Conservation (phyloP, 345 rosid genomes). For the Mangifera indica region DNA sequence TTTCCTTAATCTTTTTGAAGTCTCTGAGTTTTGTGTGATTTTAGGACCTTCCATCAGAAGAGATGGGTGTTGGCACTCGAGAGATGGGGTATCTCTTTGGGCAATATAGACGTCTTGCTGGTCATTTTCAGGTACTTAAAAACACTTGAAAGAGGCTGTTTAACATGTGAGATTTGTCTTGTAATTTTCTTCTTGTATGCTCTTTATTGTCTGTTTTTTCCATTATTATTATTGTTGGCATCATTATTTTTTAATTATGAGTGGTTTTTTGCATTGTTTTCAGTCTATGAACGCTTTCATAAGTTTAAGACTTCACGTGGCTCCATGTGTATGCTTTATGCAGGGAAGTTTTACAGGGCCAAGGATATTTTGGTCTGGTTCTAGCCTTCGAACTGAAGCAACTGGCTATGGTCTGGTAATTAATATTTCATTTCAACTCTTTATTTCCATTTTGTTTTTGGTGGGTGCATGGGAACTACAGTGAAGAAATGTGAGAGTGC, state of each 20-base stretch:
- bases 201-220: not conserved
- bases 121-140: constrained; percentile 87
- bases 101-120: constrained; percentile 91
- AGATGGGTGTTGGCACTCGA: constrained; percentile 96
- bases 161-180: not conserved
- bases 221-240: constrained; percentile 3
- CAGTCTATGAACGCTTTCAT: not conserved
- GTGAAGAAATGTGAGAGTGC: constrained; percentile 8
- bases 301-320: constrained; percentile 27
- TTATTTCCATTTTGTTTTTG: constrained; percentile 12
- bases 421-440: constrained; percentile 18
- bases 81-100: constrained; percentile 99
- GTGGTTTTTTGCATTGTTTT: not conserved
- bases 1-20: constrained; percentile 9
- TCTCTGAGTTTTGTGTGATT: constrained; percentile 15
- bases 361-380: constrained; percentile 93
- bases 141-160: constrained; percentile 8
- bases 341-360: constrained; percentile 99
- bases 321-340: constrained; percentile 57
- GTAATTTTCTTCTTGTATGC: constrained; percentile 4
- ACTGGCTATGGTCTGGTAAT: constrained; percentile 99
- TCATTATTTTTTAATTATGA: constrained; percentile 5
- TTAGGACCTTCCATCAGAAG: constrained; percentile 98
- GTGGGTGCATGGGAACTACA: not conserved
- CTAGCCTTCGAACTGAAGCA: constrained; percentile 99